A percentile compares a stretch with the other conserved stretches of the same genome.
Conservation (phyloP, 257 asterid species). For the Linderniella brevidens region DNA sequence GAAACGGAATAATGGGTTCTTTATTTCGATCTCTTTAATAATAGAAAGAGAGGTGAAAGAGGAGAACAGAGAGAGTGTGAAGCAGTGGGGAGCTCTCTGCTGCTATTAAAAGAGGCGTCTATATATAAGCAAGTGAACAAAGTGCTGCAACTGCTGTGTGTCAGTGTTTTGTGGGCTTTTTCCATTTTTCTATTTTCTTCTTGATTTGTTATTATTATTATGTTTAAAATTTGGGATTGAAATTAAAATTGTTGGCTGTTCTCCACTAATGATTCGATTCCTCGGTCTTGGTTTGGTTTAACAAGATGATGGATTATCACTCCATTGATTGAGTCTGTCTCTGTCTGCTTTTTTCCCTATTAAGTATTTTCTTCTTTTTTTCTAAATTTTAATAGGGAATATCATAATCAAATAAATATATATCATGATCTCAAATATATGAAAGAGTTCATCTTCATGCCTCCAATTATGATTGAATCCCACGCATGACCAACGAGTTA, state of each 20-base stretch:
- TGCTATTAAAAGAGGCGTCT: too few species aligned
- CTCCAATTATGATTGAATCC: constrained; percentile 13
- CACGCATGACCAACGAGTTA: constrained; percentile 17
- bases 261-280: constrained; percentile 17
- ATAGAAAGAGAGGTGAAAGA: too few species aligned
- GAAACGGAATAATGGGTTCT: too few species aligned
- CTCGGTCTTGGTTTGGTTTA: constrained; percentile 13
- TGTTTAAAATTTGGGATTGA: background rate
- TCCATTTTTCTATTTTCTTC: background rate
- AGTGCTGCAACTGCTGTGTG: too few species aligned
- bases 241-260: constrained; percentile 5
- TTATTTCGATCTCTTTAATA: too few species aligned
- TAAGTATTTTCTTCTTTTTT: background rate
- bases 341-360: background rate
- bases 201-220: too few species aligned
- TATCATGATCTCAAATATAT: constrained; percentile 3
- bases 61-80: too few species aligned
- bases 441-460: constrained; percentile 15
- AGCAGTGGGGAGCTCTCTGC: too few species aligned
- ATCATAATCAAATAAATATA: background rate
- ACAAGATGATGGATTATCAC: constrained; percentile 7
- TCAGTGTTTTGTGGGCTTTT: constrained; percentile 8
- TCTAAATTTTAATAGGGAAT: background rate
- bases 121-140: too few species aligned
- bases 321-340: constrained; percentile 8